Percentiles rank a stretch among this genome's conserved stretches.
phyloP scores from a whole-genome alignment of 1,284 basidiomycete genomes.

The Ganoderma lingzhi region DNA sequence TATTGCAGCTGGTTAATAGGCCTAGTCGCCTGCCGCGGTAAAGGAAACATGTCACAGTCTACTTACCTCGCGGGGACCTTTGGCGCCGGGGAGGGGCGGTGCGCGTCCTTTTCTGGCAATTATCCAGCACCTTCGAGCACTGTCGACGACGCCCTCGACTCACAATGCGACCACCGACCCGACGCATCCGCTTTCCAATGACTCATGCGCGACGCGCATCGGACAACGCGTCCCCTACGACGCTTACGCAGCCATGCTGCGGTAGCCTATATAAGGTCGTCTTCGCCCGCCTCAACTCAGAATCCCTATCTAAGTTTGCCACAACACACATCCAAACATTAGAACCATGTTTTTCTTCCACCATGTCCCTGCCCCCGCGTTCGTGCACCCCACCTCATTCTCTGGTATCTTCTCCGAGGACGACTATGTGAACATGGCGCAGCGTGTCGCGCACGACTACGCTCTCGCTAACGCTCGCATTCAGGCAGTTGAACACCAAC shows the following conservation, averaged over 20 bases:
- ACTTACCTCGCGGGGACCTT: neutral
- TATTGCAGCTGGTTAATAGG: too few species aligned
- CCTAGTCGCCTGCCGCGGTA: too few species aligned
- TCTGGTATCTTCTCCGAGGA: slow-evolving; percentile 15
- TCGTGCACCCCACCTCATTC: slow-evolving; percentile 6
- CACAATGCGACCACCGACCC: neutral
- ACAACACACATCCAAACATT: slow-evolving; percentile 17
- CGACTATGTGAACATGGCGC: slow-evolving; percentile 25
- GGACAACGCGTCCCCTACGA: slow-evolving; percentile 21
- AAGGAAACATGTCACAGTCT: too few species aligned
- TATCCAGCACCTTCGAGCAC: slow-evolving; percentile 8
- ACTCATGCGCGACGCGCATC: slow-evolving; percentile 32
- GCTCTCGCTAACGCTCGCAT: slow-evolving; percentile 32
- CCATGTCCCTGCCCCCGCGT: slow-evolving; percentile 22
- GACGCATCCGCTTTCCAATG: slow-evolving; percentile 10
- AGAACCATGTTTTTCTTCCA: slow-evolving; percentile 35
- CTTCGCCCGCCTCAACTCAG: neutral
- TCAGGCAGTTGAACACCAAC: slow-evolving; percentile 23
- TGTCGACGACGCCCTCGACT: neutral
- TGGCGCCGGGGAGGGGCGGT: neutral
- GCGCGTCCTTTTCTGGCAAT: slow-evolving; percentile 1
- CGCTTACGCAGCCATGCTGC: slow-evolving; percentile 22
- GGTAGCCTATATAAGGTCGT: slow-evolving; percentile 20
- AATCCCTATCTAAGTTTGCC: slow-evolving; percentile 1
- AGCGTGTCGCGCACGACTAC: slow-evolving; percentile 30